Evolutionary conservation across 2,329 filamentous ascomycete genomes (phyloP), one percentile per base, ranked within the genome.

Genomic region (Massarina eburnea): DNA sequence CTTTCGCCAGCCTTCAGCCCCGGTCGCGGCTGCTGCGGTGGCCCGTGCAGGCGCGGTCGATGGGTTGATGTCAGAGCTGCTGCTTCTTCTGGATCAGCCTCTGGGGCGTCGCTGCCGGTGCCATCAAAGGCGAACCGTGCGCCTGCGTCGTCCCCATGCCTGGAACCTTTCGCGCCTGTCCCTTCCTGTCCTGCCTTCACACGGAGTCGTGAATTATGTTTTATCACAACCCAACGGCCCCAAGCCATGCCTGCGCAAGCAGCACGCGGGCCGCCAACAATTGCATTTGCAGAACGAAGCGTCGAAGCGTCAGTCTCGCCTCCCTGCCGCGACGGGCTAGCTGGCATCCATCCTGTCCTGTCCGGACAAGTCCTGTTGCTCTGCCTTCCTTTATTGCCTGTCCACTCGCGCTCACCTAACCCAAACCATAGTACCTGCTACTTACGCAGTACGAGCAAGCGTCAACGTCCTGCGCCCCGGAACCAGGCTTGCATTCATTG

Each of bases 81-180:
- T 62, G 57, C 61, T 65, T 59, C 60, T 64, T 64, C 59, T 67
- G 65, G 64, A 67, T 68, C 67, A 68, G 65, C 64, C 61, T 64
- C 62, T 62, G 58, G 57, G 61, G 62, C 60, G 54, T 55, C 50
- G 45, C 45, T 48, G 49, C 52, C 27, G 12, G 27, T 26, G 24
- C 24, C 27, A 6, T 8, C 7, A 8, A 6, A 30, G 27, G 5
- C 6, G n/a, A 30, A 14, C 27, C 6, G 27, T 30, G 27, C 27
- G 27, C 12, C 24, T 14, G 27, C 27, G 12, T 30, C 27, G 27
- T 30, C 27, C 55, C 51, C 44, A 59, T 65, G 62, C 58, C 66
- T 68, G 66, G 67, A 66, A 66, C 63, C 60, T 67, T 64, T 64
- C 66, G 66, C 51, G 56, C 58, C n/a, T 8, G 27, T 30, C 27